A percentile compares a stretch with the other conserved stretches of the same genome.
Evolutionary conservation across 2,329 filamentous ascomycete genomes (phyloP).

Genomic region (Botrytis pseudocinerea): DNA sequence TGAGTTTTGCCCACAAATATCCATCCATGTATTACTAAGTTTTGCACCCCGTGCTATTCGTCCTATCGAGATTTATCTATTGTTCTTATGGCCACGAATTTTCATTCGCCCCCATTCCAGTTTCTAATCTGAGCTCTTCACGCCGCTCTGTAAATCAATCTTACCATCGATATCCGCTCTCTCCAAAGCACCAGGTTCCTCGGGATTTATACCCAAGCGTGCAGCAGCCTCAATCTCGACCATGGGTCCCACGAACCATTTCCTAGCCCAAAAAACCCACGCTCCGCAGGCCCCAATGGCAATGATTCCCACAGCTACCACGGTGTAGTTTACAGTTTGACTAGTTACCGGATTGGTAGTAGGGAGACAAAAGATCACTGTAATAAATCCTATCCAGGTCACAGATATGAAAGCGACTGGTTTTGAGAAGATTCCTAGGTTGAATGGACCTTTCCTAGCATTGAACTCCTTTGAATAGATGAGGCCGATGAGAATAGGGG

Average conservation of each 20-base stretch:
- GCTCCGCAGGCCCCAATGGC: constrained; percentile 48
- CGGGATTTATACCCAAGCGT: constrained; percentile 49
- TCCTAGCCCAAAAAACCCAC: constrained; percentile 55
- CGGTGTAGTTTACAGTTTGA: constrained; percentile 61
- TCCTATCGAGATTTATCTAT: background rate
- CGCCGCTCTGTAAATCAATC: background rate
- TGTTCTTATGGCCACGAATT: background rate
- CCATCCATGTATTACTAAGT: background rate
- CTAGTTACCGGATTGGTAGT: constrained; percentile 55
- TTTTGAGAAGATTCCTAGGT: constrained; percentile 49
- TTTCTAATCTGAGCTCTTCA: background rate
- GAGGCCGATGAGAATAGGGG: constrained; percentile 56
- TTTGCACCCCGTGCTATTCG: background rate
- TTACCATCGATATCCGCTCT: constrained; percentile 29
- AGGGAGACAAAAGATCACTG: constrained; percentile 58
- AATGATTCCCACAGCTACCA: constrained; percentile 60
- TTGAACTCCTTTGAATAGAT: constrained; percentile 53
- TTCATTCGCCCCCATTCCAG: background rate
- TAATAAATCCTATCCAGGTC: constrained; percentile 56
- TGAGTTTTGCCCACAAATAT: background rate
- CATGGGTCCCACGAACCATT: constrained; percentile 59
- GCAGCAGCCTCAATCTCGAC: constrained; percentile 53
- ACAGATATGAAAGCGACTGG: constrained; percentile 51
- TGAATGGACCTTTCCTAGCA: constrained; percentile 55
- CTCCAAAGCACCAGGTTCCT: constrained; percentile 36